phyloP scores from a whole-genome alignment of 768 basidiomycete genomes.

The Calocybe indica region DNA sequence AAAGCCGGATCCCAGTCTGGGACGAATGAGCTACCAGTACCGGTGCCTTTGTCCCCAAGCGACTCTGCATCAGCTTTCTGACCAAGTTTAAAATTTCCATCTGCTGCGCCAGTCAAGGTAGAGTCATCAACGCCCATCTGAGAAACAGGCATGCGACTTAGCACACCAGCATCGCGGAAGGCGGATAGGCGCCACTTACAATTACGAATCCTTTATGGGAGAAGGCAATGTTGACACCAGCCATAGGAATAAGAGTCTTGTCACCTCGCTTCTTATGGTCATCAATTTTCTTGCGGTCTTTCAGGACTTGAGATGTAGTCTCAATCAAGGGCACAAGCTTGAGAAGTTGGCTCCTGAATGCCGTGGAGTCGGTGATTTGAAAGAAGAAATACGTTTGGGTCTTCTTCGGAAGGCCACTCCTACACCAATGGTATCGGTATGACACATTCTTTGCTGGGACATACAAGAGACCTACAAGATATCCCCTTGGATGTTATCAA shows the following conservation, averaged over 20 bases:
- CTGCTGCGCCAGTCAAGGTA: slow-evolving; percentile 19
- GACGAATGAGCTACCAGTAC: slow-evolving; percentile 15
- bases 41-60: slow-evolving; percentile 31
- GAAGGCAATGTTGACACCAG: slow-evolving; percentile 49
- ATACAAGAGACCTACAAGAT: slow-evolving; percentile 28
- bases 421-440: slow-evolving; percentile 12
- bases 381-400: slow-evolving; percentile 48
- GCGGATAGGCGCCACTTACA: slow-evolving; percentile 15
- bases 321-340: slow-evolving; percentile 39
- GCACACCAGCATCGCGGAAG: background rate
- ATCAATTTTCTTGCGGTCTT: slow-evolving; percentile 33
- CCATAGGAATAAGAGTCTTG: slow-evolving; percentile 28
- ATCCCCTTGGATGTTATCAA: slow-evolving; percentile 42
- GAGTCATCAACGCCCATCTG: slow-evolving; percentile 37
- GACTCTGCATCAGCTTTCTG: slow-evolving; percentile 31
- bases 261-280: slow-evolving; percentile 31
- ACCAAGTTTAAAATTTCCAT: slow-evolving; percentile 31
- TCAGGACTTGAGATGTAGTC: slow-evolving; percentile 34
- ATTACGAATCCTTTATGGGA: slow-evolving; percentile 40
- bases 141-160: background rate
- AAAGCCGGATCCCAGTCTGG: slow-evolving; percentile 47
- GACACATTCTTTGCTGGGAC: background rate
- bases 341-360: slow-evolving; percentile 38
- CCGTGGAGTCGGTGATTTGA: slow-evolving; percentile 34
- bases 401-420: slow-evolving; percentile 52